These are phyloP conservation scores for Macrophomina tecta DNA, from an alignment of 2,329 filamentous ascomycete species.

Conservation along the genomic window DNA sequence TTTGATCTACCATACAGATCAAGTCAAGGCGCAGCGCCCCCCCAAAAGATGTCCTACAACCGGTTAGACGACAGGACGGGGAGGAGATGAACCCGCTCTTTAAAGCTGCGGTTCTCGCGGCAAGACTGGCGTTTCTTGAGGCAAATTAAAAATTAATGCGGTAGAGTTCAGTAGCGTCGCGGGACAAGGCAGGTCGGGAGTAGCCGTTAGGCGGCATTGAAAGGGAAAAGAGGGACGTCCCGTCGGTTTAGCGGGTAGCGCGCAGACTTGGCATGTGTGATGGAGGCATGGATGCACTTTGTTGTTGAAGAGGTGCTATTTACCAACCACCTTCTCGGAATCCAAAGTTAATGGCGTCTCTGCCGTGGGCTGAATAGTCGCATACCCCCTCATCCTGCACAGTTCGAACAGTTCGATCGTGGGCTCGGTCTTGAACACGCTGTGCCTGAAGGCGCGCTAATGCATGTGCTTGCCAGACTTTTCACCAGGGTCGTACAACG, in stretches of 20 bases:
- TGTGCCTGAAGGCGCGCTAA: conserved; percentile 11
- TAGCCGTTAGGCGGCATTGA: conserved; percentile 10
- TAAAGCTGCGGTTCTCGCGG: conserved; percentile 6
- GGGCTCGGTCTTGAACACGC: conserved; percentile 4
- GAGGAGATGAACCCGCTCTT: neutral
- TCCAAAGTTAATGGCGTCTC: conserved; percentile 9
- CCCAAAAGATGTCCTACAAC: neutral
- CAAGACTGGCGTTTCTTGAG: neutral
- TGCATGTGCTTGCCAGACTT: conserved; percentile 15
- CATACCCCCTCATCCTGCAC: conserved; percentile 3
- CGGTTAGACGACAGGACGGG: neutral
- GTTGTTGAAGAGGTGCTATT: too few relatives aligned
- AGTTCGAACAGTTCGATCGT: neutral
- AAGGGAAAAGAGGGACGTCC: conserved; percentile 4
- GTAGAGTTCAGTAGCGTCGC: neutral
- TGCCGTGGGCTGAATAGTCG: conserved; percentile 4
- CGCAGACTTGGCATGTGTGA: conserved; percentile 8
- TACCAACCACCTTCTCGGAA: too few relatives aligned
- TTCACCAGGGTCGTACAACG: conserved; percentile 18
- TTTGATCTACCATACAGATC: conserved; percentile 9
- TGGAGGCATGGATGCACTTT: neutral
- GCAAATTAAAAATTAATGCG: neutral
- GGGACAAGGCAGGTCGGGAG: conserved; percentile 8
- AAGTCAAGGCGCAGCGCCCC: conserved; percentile 7
- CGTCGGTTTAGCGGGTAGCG: conserved; percentile 12